Evolutionary conservation across 2,329 filamentous ascomycete species (phyloP).

Genomic region (Nothopassalora personata): DNA sequence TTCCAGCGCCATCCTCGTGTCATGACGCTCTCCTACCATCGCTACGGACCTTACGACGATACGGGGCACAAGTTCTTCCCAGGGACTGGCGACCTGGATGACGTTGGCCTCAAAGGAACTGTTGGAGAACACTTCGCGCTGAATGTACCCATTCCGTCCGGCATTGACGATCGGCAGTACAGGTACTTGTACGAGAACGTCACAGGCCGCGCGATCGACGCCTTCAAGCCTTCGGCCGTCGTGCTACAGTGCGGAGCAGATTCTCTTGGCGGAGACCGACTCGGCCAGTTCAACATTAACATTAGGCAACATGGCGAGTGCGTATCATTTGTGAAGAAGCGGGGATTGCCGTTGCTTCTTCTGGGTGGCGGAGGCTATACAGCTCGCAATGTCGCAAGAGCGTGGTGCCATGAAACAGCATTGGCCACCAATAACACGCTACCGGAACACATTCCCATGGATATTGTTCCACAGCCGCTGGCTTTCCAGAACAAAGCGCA

Average conservation of each 20-base stretch:
- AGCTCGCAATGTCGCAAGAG: slow-evolving; percentile 88
- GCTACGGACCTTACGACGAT: slow-evolving; percentile 74
- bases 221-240: slow-evolving; percentile 84
- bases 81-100: slow-evolving; percentile 61
- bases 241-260: slow-evolving; percentile 95
- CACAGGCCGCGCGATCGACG: slow-evolving; percentile 70
- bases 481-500: slow-evolving; percentile 80
- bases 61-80: slow-evolving; percentile 54
- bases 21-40: slow-evolving; percentile 93
- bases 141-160: slow-evolving; percentile 64
- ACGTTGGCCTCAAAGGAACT: slow-evolving; percentile 68
- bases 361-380: slow-evolving; percentile 96
- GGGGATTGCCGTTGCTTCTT: slow-evolving; percentile 75
- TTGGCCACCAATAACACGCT: slow-evolving; percentile 76
- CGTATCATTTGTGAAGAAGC: slow-evolving; percentile 79
- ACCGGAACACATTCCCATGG: slow-evolving; percentile 62
- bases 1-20: slow-evolving; percentile 87
- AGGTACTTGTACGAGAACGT: slow-evolving; percentile 76
- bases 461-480: slow-evolving; percentile 76
- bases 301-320: slow-evolving; percentile 91
- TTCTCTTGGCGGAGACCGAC: slow-evolving; percentile 83
- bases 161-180: slow-evolving; percentile 71
- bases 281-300: slow-evolving; percentile 94
- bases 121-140: slow-evolving; percentile 65
- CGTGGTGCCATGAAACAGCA: slow-evolving; percentile 94